A percentile compares a stretch with the other conserved stretches of the same genome.
phyloP scores from a whole-genome alignment of 768 basidiomycete genomes.

The Scleroderma bovista region DNA sequence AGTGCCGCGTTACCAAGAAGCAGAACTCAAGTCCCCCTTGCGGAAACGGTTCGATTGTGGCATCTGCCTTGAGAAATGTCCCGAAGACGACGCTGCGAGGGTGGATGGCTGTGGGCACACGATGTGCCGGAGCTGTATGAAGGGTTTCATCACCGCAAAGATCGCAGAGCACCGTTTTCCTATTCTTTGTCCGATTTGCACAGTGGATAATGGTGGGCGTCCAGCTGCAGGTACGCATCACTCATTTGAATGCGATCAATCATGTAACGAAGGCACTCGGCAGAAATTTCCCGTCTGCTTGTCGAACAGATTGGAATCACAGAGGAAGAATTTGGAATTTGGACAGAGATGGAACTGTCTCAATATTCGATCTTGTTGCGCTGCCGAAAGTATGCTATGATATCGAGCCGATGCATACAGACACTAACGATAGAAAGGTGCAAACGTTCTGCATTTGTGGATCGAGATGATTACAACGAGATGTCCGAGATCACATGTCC shows the following conservation, averaged over 20 bases:
- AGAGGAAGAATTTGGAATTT: slow-evolving; percentile 35
- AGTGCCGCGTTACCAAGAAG: slow-evolving; percentile 30
- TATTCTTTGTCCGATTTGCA: slow-evolving; percentile 57
- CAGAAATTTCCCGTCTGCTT: slow-evolving; percentile 38
- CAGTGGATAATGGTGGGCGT: slow-evolving; percentile 19
- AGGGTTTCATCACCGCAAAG: slow-evolving; percentile 36
- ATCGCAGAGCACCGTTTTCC: slow-evolving; percentile 52
- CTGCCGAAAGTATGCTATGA: slow-evolving; percentile 42
- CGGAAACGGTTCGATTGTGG: slow-evolving; percentile 46
- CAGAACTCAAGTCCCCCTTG: slow-evolving; percentile 16
- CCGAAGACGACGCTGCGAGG: slow-evolving; percentile 37
- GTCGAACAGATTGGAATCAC: slow-evolving; percentile 42
- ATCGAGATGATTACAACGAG: slow-evolving; percentile 40
- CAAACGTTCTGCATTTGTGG: slow-evolving; percentile 42
- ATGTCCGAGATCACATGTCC: slow-evolving; percentile 45
- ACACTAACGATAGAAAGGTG: slow-evolving; percentile 35
- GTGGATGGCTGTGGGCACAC: slow-evolving; percentile 43
- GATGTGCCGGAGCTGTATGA: slow-evolving; percentile 52
- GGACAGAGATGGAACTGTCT: slow-evolving; percentile 43
- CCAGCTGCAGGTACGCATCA: slow-evolving; percentile 24
- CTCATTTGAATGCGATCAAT: not conserved
- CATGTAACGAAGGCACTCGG: not conserved
- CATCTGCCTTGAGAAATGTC: slow-evolving; percentile 49
- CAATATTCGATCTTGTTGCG: slow-evolving; percentile 38
- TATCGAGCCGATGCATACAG: not conserved